A percentile compares a stretch with the other conserved stretches of the same genome.
These are phyloP conservation scores for Trypanosoma grayi DNA, from an alignment of 208 protist species.

Conservation along the genomic window DNA sequence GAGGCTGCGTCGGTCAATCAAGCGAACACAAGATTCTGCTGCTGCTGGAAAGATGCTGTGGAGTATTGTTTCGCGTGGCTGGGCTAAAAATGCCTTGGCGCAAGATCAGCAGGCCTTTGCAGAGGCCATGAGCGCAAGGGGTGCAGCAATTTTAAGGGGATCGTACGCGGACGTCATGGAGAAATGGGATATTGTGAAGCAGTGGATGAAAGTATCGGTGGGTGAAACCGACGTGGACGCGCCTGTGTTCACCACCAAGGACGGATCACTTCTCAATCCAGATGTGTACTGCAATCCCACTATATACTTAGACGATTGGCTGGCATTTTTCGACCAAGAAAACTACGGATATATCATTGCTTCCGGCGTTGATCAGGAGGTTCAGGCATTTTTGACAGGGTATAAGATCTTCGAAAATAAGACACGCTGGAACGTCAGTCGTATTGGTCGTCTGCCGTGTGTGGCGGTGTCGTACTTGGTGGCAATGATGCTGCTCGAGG, in stretches of 20 bases:
- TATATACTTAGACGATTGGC: slow-evolving; percentile 16
- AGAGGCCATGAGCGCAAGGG: slow-evolving; percentile 8
- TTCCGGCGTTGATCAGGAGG: background rate
- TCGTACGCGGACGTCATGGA: slow-evolving; percentile 15
- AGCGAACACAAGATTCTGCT: background rate
- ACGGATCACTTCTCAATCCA: slow-evolving; percentile 7
- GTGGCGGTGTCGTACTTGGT: slow-evolving; percentile 10
- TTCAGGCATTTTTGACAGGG: slow-evolving; percentile 9
- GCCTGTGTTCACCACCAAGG: slow-evolving; percentile 1
- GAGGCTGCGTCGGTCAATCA: slow-evolving; percentile 4
- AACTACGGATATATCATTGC: slow-evolving; percentile 4
- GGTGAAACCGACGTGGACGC: slow-evolving; percentile 5
- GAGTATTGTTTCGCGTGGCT: slow-evolving; percentile 13
- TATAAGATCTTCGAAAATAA: slow-evolving; percentile 6
- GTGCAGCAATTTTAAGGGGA: background rate
- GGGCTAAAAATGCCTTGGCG: slow-evolving; percentile 9
- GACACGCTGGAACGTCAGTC: background rate
- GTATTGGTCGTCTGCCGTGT: slow-evolving; percentile 16
- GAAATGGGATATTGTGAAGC: slow-evolving; percentile 24
- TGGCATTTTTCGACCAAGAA: slow-evolving; percentile 9
- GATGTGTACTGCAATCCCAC: slow-evolving; percentile 7
- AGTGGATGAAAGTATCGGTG: slow-evolving; percentile 24
- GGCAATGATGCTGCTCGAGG: slow-evolving; percentile 23
- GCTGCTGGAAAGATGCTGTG: slow-evolving; percentile 4
- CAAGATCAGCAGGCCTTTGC: slow-evolving; percentile 11